Evolutionary conservation across 495 filamentous ascomycete species (phyloP), one percentile per base, ranked within the genome.

Genomic region (Penicillium psychrofluorescens): DNA sequence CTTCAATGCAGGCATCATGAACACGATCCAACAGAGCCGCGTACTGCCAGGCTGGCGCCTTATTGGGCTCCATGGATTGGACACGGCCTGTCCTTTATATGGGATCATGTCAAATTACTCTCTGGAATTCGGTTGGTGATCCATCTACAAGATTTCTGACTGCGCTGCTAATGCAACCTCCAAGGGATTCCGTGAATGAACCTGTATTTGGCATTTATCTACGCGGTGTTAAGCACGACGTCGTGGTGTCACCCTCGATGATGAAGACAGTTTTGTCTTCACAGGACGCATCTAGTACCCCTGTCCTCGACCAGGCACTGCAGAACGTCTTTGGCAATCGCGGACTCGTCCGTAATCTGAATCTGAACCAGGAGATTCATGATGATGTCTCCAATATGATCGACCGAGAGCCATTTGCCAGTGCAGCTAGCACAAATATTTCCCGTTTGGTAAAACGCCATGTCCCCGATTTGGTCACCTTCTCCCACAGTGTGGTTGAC

Each of bases 11-110:
- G 55, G 7, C 50, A 41, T 13, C 44, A 43, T 22, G 45, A 40
- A n/a, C 35, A 32, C 28, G 40, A 52, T 33, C 35, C 46, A 11
- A 42, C 49, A 29, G 49, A 61, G 29, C 39, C 56, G 29, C 60
- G 53, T 46, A 55, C 43, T 38, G 65, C 76, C 35, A 65, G 63
- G 48, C 50, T 61, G 30, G 41, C 70, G 8, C 78, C 80, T 10
- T 84, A 83, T 60, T 84, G 77, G 76, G 42, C 82, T 7, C 79
- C 79, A 10, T 64, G 70, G 46, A 31, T 82, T 2, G 76, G 79
- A 33, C 79, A 84, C 64, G 59, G 70, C 10, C 43, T 70, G 16
- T 59, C 67, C 13, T 66, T 79, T 53, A 46, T 70, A 11, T 66
- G 70, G 54, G 53, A 72, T 40, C 62, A 68, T 54, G 60, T 70